Evolutionary conservation across 2,329 filamentous ascomycete species (phyloP).

Genomic region (Penicillium capsulatum): DNA sequence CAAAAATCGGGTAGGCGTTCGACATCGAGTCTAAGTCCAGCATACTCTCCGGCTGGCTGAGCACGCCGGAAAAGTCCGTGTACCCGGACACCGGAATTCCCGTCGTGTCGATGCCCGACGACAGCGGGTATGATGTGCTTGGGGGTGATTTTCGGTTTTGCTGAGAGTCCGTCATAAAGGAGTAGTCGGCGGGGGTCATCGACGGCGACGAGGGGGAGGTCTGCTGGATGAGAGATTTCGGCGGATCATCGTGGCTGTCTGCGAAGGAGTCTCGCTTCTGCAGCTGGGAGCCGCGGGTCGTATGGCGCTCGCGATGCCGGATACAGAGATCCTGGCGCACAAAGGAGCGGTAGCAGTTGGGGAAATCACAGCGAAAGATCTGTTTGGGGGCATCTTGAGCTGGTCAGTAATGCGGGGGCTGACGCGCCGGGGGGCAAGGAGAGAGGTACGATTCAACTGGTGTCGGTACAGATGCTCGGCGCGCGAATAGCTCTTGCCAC

Average conservation of each 20-base stretch:
- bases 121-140: constrained; percentile 17
- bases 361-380: constrained; percentile 89
- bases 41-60: constrained; percentile 17
- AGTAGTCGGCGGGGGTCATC: constrained; percentile 19
- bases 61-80: constrained; percentile 13
- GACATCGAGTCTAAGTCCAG: constrained; percentile 35
- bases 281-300: constrained; percentile 55
- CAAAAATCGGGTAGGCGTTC: constrained; percentile 75
- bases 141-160: constrained; percentile 15
- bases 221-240: constrained; percentile 14
- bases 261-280: constrained; percentile 48
- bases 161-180: constrained; percentile 12
- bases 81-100: constrained; percentile 18
- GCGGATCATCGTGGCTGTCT: constrained; percentile 15
- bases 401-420: not conserved
- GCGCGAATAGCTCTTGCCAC: constrained; percentile 92
- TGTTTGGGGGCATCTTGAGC: constrained; percentile 79
- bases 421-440: not conserved
- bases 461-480: constrained; percentile 96
- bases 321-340: constrained; percentile 90
- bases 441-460: constrained; percentile 76
- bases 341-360: constrained; percentile 84
- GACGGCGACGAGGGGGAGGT: constrained; percentile 22
- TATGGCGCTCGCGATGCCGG: constrained; percentile 75
- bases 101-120: constrained; percentile 16